Evolutionary conservation across 2,329 filamentous ascomycete genomes (phyloP), one percentile per base, ranked within the genome.

Genomic region (Fusarium redolens): DNA sequence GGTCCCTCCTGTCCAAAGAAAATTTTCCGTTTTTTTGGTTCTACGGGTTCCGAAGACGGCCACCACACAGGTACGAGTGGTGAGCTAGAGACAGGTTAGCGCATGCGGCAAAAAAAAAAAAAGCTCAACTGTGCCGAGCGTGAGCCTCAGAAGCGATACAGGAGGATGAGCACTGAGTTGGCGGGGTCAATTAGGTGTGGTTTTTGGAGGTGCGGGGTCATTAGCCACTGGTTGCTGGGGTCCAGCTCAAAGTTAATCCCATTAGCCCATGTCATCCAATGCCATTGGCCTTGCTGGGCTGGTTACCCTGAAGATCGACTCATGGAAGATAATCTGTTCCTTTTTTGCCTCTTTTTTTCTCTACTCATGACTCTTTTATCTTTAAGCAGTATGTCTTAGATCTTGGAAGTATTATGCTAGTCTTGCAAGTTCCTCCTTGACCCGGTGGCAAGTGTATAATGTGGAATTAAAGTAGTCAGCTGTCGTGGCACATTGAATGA

Each of bases 131-230:
- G 51, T 65, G 65, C 66, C 65, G 65, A 69, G 65, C 31, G 22
- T 31, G 35, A 68, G 66, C 66, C 66, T 69, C 61, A 69, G 56
- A 50, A 45, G 56, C 57, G 65, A 55, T 40, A 58, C 48, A 64
- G 48, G 64, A 67, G 64, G 51, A 47, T 67, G 44, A 37, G 18
- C 41, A 50, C 41, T 58, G 41, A 65, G 45, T 69, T 69, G 66
- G 66, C 65, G 66, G 66, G 66, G 66, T 69, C 65, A 48, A 59
- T 50, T 50, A 50, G 65, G 62, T 67, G 68, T 67, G 61, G 65
- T 73, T 52, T 57, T 68, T 64, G 72, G 68, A 73, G 68, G 71
- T 73, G 74, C 75, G 75, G 74, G 72, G 75, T 77, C 68, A 73
- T 69, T 76, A 54, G 60, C 31, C 55, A 58, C 41, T 58, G 44